Percentiles rank a stretch among this genome's conserved stretches.
Conservation (phyloP, 2,329 filamentous ascomycete genomes). For the Phaeosphaeria sp. region DNA sequence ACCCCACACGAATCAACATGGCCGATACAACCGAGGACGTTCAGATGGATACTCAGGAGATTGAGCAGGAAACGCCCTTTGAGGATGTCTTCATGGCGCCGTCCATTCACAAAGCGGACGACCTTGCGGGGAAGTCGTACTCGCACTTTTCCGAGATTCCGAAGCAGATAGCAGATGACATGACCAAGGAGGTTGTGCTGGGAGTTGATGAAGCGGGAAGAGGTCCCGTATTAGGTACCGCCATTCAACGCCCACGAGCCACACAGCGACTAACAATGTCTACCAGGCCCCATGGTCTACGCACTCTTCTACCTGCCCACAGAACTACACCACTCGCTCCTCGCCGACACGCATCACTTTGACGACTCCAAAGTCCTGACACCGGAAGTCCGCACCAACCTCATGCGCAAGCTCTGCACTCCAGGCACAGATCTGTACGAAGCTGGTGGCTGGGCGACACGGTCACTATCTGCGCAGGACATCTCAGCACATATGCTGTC, state of each 20-base stretch:
- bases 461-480: conserved; percentile 81
- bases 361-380: conserved; percentile 95
- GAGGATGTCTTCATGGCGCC: conserved; percentile 55
- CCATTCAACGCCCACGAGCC: conserved; percentile 37
- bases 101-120: conserved; percentile 50
- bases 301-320: conserved; percentile 74
- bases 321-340: conserved; percentile 71
- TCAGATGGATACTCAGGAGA: conserved; percentile 45
- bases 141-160: conserved; percentile 57
- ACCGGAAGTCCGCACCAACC: conserved; percentile 73
- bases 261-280: conserved; percentile 19
- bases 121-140: conserved; percentile 55
- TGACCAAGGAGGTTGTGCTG: conserved; percentile 71
- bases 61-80: conserved; percentile 44
- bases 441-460: conserved; percentile 83
- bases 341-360: conserved; percentile 82
- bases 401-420: conserved; percentile 77
- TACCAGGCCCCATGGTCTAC: conserved; percentile 71
- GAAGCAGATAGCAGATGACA: conserved; percentile 47
- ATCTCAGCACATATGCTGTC: conserved; percentile 81
- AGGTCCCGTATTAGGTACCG: conserved; percentile 83
- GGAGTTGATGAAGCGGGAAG: conserved; percentile 94
- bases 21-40: conserved; percentile 35
- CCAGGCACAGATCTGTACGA: conserved; percentile 63
- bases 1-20: conserved; percentile 21